Percentiles rank a stretch among this genome's conserved stretches.
Evolutionary conservation across 352 stramenopile genomes (phyloP).

Genomic region (Globisporangium yorkense): DNA sequence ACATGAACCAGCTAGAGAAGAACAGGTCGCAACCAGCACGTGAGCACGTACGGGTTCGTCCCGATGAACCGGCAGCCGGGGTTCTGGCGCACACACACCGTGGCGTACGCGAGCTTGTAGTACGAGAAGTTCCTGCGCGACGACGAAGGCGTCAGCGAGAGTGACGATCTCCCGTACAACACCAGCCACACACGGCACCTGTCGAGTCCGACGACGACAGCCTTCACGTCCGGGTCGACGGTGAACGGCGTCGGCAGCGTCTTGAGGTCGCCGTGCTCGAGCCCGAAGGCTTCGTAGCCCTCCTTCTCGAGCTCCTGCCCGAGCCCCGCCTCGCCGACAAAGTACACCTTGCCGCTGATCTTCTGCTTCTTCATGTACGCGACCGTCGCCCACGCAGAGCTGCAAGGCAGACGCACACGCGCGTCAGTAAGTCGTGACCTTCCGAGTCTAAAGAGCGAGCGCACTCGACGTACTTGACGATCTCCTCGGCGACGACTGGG

Average conservation of each 20-base stretch:
- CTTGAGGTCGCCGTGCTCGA: constrained; percentile 64
- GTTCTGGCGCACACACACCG: constrained; percentile 62
- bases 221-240: constrained; percentile 63
- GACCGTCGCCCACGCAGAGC: constrained; percentile 76
- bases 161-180: neutral
- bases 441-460: neutral
- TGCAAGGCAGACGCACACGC: constrained; percentile 6
- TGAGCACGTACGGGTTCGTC: constrained; percentile 62
- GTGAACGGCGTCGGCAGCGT: constrained; percentile 59
- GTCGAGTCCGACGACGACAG: constrained; percentile 79
- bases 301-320: constrained; percentile 55
- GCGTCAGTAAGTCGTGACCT: neutral
- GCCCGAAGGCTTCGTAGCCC: constrained; percentile 62
- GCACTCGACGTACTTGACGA: constrained; percentile 57
- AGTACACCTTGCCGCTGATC: constrained; percentile 77
- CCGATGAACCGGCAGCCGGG: constrained; percentile 74
- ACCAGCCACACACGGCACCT: constrained; percentile 21
- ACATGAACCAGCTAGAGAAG: neutral
- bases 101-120: constrained; percentile 84
- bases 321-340: constrained; percentile 73
- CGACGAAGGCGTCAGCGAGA: neutral
- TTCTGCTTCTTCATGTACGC: constrained; percentile 77
- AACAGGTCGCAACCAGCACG: neutral
- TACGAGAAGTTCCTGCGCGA: constrained; percentile 58
- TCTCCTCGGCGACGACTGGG: constrained; percentile 52